phyloP scores from a whole-genome alignment of 805 yeast genomes.

The Wickerhamomyces kurtzmanii region DNA sequence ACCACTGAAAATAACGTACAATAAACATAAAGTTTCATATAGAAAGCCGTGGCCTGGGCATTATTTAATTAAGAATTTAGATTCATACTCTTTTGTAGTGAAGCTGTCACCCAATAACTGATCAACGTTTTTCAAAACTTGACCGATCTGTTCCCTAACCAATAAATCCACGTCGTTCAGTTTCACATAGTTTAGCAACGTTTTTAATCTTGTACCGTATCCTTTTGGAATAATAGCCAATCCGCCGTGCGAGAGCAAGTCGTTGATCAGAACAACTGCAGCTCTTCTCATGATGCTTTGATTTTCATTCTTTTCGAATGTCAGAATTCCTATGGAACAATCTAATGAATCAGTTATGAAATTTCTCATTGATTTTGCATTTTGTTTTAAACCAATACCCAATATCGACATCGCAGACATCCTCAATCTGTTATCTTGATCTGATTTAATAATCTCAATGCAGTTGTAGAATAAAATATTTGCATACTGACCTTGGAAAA shows the following conservation, averaged over 20 bases:
- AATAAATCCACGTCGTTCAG: slow-evolving; percentile 46
- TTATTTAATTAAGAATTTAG: no score
- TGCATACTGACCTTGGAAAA: slow-evolving; percentile 36
- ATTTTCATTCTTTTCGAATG: slow-evolving; percentile 39
- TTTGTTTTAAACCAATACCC: slow-evolving; percentile 57
- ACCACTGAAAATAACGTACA: no score
- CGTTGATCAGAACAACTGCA: slow-evolving; percentile 60
- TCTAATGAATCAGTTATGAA: slow-evolving; percentile 54
- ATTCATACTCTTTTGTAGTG: background rate
- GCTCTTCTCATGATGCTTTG: slow-evolving; percentile 53
- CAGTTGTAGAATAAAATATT: slow-evolving; percentile 32
- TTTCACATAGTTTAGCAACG: slow-evolving; percentile 30
- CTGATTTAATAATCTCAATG: slow-evolving; percentile 27
- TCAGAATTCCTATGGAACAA: slow-evolving; percentile 68
- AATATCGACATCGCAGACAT: slow-evolving; percentile 83
- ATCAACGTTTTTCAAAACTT: slow-evolving; percentile 20
- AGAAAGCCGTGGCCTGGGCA: no score
- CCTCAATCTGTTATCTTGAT: slow-evolving; percentile 50
- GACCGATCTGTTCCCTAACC: slow-evolving; percentile 47
- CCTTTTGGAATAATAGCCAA: slow-evolving; percentile 38
- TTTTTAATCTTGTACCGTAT: slow-evolving; percentile 32
- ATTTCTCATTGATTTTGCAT: slow-evolving; percentile 41
- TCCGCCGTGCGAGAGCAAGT: slow-evolving; percentile 40
- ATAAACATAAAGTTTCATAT: no score
- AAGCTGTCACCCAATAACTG: slow-evolving; percentile 10